A percentile compares a stretch with the other conserved stretches of the same genome.
Evolutionary conservation across 2,329 filamentous ascomycete genomes (phyloP).

Genomic region (Cytospora chrysosperma): DNA sequence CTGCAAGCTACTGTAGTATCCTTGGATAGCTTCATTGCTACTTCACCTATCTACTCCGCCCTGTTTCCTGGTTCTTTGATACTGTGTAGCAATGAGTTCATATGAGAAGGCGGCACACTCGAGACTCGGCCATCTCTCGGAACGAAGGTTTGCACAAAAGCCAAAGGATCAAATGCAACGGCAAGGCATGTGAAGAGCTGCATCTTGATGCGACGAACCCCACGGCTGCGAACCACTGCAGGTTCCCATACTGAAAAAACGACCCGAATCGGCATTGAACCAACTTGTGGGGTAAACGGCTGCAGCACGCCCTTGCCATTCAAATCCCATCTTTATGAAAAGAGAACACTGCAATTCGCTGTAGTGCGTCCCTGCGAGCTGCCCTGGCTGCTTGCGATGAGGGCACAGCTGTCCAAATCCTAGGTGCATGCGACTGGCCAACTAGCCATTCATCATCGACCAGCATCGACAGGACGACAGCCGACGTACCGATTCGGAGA

Average conservation of each 20-base stretch:
- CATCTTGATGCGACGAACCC: slow-evolving; percentile 1
- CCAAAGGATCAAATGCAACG: neutral
- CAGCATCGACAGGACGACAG: neutral
- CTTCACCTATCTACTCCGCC: slow-evolving; percentile 10
- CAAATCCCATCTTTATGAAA: neutral
- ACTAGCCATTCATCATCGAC: neutral
- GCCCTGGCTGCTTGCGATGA: neutral
- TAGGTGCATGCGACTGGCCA: neutral
- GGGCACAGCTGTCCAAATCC: neutral
- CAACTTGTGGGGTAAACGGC: neutral
- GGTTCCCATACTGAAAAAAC: neutral
- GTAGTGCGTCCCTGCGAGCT: neutral
- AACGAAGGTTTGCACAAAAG: neutral
- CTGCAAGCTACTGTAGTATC: slow-evolving; percentile 1
- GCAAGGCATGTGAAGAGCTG: neutral
- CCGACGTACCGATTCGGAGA: neutral
- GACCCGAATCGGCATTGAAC: slow-evolving; percentile 1
- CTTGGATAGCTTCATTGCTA: neutral
- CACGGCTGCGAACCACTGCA: slow-evolving; percentile 13
- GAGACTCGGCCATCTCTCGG: neutral
- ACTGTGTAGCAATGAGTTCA: neutral
- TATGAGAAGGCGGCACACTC: neutral
- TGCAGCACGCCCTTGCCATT: neutral
- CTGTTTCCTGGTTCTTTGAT: neutral
- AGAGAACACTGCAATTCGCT: neutral